Percentiles rank a stretch among this genome's conserved stretches.
Conservation (phyloP, 805 yeast species). For the Saturnispora hagleri region DNA sequence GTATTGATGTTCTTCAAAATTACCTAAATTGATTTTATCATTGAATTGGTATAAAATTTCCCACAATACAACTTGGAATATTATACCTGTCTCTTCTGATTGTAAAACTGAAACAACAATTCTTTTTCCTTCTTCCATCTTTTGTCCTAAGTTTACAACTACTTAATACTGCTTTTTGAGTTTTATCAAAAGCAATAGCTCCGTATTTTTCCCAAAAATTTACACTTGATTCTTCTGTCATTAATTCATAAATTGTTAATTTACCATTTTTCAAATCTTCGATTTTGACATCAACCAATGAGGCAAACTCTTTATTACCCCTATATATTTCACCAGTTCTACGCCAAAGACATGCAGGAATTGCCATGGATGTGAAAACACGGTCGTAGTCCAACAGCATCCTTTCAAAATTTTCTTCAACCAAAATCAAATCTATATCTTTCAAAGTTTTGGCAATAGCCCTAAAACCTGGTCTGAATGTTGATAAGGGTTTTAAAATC, state of each 20-base stretch:
- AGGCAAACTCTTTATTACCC: constrained; percentile 94
- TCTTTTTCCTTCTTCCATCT: constrained; percentile 69
- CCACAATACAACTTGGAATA: constrained; percentile 93
- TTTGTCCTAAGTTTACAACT: constrained; percentile 80
- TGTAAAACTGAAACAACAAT: constrained; percentile 92
- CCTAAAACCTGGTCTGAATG: constrained; percentile 85
- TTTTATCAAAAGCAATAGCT: constrained; percentile 90
- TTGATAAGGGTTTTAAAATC: constrained; percentile 73
- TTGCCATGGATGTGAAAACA: constrained; percentile 94
- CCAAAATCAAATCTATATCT: constrained; percentile 84
- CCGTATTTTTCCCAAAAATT: constrained; percentile 98
- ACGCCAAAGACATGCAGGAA: constrained; percentile 96
- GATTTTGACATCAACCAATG: constrained; percentile 77
- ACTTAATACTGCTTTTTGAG: constrained; percentile 89
- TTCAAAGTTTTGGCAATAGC: constrained; percentile 85
- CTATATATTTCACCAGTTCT: constrained; percentile 93
- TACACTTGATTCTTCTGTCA: constrained; percentile 94
- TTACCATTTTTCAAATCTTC: constrained; percentile 91
- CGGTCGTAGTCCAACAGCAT: constrained; percentile 90
- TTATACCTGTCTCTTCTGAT: constrained; percentile 87
- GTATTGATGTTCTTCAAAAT: not conserved
- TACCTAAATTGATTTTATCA: constrained; percentile 2
- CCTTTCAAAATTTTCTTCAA: constrained; percentile 89
- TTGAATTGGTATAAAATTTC: constrained; percentile 80
- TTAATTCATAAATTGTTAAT: constrained; percentile 81